These are phyloP conservation scores for Fraxinus americana DNA, from an alignment of 257 asterid genomes.

Conservation along the genomic window DNA sequence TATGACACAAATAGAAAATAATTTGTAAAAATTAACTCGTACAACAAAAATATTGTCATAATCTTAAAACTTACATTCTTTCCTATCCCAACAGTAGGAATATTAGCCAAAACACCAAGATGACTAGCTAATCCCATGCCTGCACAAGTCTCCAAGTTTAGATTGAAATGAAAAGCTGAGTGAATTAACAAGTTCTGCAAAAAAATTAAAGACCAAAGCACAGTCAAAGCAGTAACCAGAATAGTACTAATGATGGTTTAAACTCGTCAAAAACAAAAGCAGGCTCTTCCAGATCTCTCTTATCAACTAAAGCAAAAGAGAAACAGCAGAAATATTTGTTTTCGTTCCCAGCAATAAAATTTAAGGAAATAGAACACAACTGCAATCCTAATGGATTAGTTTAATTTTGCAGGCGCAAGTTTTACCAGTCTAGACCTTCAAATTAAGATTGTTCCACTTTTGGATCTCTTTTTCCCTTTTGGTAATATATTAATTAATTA, in stretches of 20 bases:
- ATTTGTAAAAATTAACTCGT: not conserved
- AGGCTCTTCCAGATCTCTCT: not conserved
- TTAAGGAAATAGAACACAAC: not conserved
- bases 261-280: not conserved
- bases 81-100: slow-evolving; percentile 88
- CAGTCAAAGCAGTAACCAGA: not conserved
- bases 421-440: not conserved
- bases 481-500: not conserved
- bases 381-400: not conserved
- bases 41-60: not conserved
- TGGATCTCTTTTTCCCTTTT: not conserved
- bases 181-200: not conserved
- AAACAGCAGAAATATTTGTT: no score
- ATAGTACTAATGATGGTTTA: not conserved
- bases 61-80: slow-evolving; percentile 63
- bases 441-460: not conserved
- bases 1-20: slow-evolving; percentile 15
- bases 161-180: slow-evolving; percentile 11
- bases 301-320: not conserved
- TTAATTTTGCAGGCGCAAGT: not conserved
- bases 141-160: slow-evolving; percentile 31
- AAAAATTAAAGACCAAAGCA: slow-evolving; percentile 3
- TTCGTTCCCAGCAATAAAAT: not conserved
- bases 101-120: slow-evolving; percentile 78
- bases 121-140: slow-evolving; percentile 96